These are phyloP conservation scores for Crataegus laevigata DNA, from an alignment of 306 rosid genomes.

Conservation along the genomic window DNA sequence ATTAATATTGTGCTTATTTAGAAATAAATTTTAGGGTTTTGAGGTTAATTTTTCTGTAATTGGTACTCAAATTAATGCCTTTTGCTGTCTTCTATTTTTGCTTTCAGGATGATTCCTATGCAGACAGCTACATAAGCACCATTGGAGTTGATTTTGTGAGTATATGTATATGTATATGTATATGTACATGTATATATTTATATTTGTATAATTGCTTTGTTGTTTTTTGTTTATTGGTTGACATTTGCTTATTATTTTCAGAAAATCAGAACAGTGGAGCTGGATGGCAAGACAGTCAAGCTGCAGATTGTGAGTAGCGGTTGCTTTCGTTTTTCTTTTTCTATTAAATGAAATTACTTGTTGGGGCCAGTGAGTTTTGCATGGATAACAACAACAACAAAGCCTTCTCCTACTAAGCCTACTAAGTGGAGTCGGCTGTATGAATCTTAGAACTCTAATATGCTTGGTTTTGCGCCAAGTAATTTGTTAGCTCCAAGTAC, in stretches of 20 bases:
- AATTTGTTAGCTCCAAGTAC: too few species aligned
- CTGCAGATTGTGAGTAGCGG: slow-evolving; percentile 82
- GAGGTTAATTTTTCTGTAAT: not conserved
- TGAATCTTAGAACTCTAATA: too few species aligned
- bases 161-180: not conserved
- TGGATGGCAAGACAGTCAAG: slow-evolving; percentile 83
- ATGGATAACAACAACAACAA: too few species aligned
- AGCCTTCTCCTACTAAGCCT: too few species aligned
- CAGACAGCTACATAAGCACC: slow-evolving; percentile 91
- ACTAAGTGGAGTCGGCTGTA: too few species aligned
- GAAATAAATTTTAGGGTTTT: slow-evolving; percentile 10
- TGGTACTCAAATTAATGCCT: not conserved
- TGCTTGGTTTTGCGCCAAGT: too few species aligned
- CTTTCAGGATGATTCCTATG: slow-evolving; percentile 84
- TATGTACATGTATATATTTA: not conserved
- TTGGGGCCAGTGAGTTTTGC: not conserved
- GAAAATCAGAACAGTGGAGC: slow-evolving; percentile 94
- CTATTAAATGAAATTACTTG: not conserved
- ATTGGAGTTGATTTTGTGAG: slow-evolving; percentile 96
- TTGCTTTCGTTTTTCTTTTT: not conserved
- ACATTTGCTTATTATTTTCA: slow-evolving; percentile 16
- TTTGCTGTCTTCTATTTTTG: not conserved
- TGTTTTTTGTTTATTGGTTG: not conserved
- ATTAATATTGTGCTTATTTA: not conserved
- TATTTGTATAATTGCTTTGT: not conserved